Evolutionary conservation across 306 rosid species (phyloP).

Genomic region (Dalbergia cultrata): DNA sequence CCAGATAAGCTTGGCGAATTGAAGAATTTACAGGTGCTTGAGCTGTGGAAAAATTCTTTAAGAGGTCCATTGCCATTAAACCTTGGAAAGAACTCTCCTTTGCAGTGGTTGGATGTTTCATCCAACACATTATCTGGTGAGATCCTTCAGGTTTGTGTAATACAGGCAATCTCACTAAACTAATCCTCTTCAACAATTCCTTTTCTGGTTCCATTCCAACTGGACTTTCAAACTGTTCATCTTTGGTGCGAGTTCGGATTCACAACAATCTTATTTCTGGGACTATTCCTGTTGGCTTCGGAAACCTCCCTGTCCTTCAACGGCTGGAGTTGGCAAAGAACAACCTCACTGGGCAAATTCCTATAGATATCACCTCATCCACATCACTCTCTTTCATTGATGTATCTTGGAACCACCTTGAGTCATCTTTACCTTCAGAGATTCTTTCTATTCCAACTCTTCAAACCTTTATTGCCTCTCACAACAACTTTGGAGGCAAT

Average conservation of each 20-base stretch:
- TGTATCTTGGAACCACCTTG: conserved; percentile 75
- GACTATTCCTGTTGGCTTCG: conserved; percentile 77
- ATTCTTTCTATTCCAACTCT: conserved; percentile 74
- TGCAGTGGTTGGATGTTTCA: conserved; percentile 89
- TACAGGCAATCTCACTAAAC: conserved; percentile 78
- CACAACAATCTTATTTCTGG: conserved; percentile 82
- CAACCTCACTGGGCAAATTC: conserved; percentile 76
- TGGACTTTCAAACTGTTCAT: conserved; percentile 71
- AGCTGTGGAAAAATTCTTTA: conserved; percentile 78
- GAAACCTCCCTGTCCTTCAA: conserved; percentile 73
- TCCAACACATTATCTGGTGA: conserved; percentile 80
- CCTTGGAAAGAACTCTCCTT: conserved; percentile 80
- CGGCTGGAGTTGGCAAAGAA: conserved; percentile 83
- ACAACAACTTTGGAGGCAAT: conserved; percentile 68
- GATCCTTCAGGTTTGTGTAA: conserved; percentile 78
- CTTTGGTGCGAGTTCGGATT: conserved; percentile 80
- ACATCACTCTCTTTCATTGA: conserved; percentile 85
- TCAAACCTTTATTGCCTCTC: conserved; percentile 82
- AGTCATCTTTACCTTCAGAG: conserved; percentile 73
- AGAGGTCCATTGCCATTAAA: conserved; percentile 74
- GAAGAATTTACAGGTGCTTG: conserved; percentile 72
- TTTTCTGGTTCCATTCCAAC: conserved; percentile 79
- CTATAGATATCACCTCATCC: conserved; percentile 68
- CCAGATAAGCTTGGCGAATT: conserved; percentile 75
- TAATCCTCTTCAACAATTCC: conserved; percentile 88